Evolutionary conservation across 352 stramenopile genomes (phyloP).

Genomic region (Phytophthora colocasiae): DNA sequence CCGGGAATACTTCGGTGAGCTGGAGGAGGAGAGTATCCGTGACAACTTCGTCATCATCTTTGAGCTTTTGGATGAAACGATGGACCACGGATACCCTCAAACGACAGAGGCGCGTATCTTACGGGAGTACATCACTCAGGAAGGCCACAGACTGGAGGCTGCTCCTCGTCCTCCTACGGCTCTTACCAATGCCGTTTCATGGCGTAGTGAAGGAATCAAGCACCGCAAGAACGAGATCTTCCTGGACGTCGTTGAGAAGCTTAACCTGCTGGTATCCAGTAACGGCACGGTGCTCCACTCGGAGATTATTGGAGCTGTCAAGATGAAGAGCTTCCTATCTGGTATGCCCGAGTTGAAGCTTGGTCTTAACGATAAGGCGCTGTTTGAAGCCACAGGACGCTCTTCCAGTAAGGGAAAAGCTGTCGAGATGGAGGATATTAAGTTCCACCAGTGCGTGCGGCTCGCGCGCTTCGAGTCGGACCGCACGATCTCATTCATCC

Average conservation of each 20-base stretch:
- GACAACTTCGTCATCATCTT: slow-evolving; percentile 99
- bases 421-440: slow-evolving; percentile 99
- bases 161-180: slow-evolving; percentile 94
- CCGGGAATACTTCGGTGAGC: slow-evolving; percentile 99
- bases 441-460: slow-evolving; percentile 99
- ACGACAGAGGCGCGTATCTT: slow-evolving; percentile 90
- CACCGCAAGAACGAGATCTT: slow-evolving; percentile 99
- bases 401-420: slow-evolving; percentile 92
- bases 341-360: slow-evolving; percentile 99
- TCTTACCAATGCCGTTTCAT: slow-evolving; percentile 99
- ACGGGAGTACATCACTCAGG: slow-evolving; percentile 97
- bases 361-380: slow-evolving; percentile 99
- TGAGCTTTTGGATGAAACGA: slow-evolving; percentile 99
- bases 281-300: slow-evolving; percentile 98
- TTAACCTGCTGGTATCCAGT: slow-evolving; percentile 95
- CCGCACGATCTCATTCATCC: slow-evolving; percentile 99
- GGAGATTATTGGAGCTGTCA: slow-evolving; percentile 98
- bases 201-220: slow-evolving; percentile 99
- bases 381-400: slow-evolving; percentile 98
- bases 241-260: slow-evolving; percentile 99
- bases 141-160: slow-evolving; percentile 95
- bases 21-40: slow-evolving; percentile 99
- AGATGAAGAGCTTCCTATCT: slow-evolving; percentile 98
- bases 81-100: slow-evolving; percentile 99
- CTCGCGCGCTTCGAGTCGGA: slow-evolving; percentile 99